Evolutionary conservation across 805 yeast species (phyloP), one percentile per base, ranked within the genome.

Genomic region (Cyberlindnera mycetangii): DNA sequence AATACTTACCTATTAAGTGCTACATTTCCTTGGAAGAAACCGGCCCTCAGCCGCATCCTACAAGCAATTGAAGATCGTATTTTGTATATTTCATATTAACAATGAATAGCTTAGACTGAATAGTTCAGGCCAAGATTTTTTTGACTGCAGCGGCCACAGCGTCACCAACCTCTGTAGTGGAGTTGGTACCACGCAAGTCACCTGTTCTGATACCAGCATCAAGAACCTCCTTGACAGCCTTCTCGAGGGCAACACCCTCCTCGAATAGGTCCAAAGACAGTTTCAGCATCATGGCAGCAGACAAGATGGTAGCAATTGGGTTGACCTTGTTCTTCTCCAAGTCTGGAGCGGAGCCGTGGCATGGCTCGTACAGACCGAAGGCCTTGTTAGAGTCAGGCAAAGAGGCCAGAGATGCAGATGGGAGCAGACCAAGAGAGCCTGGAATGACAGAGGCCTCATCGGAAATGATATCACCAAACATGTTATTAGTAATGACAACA

Each of bases 391-490:
- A 80, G 68, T 92, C 97, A 42, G 99, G 99, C 62, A 93, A 76
- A n/a, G 97, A 89, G 4, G 97, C 93, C 61, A 93, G 78, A 17
- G 98, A 92, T 3, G 99, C 75, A 45, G 97, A 88, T 40, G 99
- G 99, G 53, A 93, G 77, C 55, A 93, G 78, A 49, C 99, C 99
- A 51, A 93, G 75, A 20, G 98, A 92, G 37, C 99, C 99, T 35
- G 99, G 99, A 58, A 93, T 93, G 39, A 90, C 97, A 16, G 95
- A 85, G 24, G 98, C 97, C 73, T 93, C 99, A 67, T 93, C 99
- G 45, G 96, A 86, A 59, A 93, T 88, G 66, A 93, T 93, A 67
- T 93, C 99, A 62, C 99, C 99, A 66, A 93, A 93, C 96, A 93
- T 92, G 72, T 93, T 93, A 59, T 85, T 83, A 36, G 98, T 92